Evolutionary conservation across 331 rosid genomes (phyloP), one percentile per base, ranked within the genome.

Genomic region (Malus hybrid): DNA sequence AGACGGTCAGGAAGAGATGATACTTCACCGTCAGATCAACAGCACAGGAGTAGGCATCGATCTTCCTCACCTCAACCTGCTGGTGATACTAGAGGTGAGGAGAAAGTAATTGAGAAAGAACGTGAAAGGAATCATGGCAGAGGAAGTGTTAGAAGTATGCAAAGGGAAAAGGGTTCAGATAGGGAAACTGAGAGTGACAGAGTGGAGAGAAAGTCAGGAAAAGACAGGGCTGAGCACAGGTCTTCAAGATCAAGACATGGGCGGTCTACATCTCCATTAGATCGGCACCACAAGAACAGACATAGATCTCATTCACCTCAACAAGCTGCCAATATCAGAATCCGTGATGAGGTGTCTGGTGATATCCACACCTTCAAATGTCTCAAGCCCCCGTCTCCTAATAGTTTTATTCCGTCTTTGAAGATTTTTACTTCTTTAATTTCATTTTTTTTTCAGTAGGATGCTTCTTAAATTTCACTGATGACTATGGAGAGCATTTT

Each of bases 281-380:
- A 78, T 84, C 83, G 65, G 20, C 81, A 83, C 16, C 89, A 28
- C 48, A 85, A 83, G 84, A 81, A 85, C 78, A 87, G 85, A 70
- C 87, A 67, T 19, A 84, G 85, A 83, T 90, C 91, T 82, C 86
- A 19, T 42, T 91, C 90, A 28, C 93, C 96, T 27, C 86, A 79
- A 7, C 84, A 64, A 39, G 79, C 75, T 39, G 75, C 83, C 24
- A 82, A 79, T 74, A 34, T 80, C 82, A 84, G 83, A 79, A 86
- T 83, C 80, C 93, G 82, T 79, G 97, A 91, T 79, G 98, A 93
- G 98, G 98, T 91, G 93, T 85, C 85, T 76, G 96, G 98, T 91
- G 97, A 93, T 88, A 90, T 90, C 88, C 90, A 83, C 82, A 83
- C 81, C 88, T 80, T 79, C 59, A 72, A 80, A 61, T 80, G 65